Evolutionary conservation across 1,284 basidiomycete genomes (phyloP).

Genomic region (Austroboletus niveus): DNA sequence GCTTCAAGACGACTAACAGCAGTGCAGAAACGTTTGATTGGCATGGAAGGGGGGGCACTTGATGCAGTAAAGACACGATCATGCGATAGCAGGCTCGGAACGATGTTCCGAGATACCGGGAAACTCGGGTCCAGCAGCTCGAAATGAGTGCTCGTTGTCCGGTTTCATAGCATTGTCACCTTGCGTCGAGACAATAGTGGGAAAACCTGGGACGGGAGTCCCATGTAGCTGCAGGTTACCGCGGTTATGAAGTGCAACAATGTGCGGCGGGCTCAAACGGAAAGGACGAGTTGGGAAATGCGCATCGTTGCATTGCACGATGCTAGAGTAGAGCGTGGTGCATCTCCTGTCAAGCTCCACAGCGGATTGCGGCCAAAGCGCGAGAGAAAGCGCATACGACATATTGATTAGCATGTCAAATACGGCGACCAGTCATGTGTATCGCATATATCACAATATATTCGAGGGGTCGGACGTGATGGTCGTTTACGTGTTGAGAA

Average conservation of each 20-base stretch:
- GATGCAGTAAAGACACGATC: not conserved
- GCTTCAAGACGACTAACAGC: constrained; percentile 19
- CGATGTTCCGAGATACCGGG: not conserved
- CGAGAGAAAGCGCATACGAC: constrained; percentile 1
- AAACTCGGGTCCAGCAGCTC: not conserved
- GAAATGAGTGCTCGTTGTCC: not conserved
- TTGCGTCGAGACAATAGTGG: not conserved
- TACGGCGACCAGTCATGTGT: not conserved
- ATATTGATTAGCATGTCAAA: constrained; percentile 1
- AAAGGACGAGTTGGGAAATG: not conserved
- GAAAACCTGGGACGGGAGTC: constrained; percentile 1
- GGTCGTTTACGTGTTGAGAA: constrained; percentile 21
- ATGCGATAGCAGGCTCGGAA: not conserved
- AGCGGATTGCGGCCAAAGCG: constrained; percentile 1
- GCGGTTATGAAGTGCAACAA: constrained; percentile 13
- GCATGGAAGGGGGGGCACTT: constrained; percentile 11
- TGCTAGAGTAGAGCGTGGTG: not conserved
- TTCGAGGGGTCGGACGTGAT: not conserved
- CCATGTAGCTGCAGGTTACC: not conserved
- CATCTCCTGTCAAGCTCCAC: not conserved
- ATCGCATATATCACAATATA: constrained; percentile 1
- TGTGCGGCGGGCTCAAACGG: constrained; percentile 1
- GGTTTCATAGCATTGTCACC: not conserved
- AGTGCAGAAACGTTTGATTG: constrained; percentile 22
- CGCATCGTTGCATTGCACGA: constrained; percentile 5